Evolutionary conservation across 495 filamentous ascomycete genomes (phyloP), one percentile per base, ranked within the genome.

Genomic region (Trichoderma erinaceum): DNA sequence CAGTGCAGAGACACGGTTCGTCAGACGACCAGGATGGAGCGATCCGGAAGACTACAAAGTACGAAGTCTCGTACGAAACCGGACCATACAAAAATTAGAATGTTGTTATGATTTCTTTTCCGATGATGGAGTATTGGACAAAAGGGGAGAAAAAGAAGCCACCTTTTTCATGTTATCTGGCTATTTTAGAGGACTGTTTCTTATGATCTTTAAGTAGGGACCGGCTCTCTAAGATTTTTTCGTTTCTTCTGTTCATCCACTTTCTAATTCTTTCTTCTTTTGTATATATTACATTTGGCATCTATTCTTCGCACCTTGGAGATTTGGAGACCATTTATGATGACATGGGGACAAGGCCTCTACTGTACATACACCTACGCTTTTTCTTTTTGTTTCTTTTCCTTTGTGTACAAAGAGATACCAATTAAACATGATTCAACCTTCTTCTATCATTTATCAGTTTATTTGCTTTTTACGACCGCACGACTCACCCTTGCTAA

Each of bases 1-100:
- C 56, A 5, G 56, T 61, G 27, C 56, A 61, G 27, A 27, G 56
- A 61, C 56, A 61, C n/a, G 56, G 56, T 5, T 61, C 56, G n/a
- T 29, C 23, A 21, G 56, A 61, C 27, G 56, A 61, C 11, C 21
- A 27, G 8, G 56, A 61, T 16, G 56, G 56, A 23, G 56, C 56
- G 0, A 61, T 61, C 10, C 8, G 56, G 7, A 61, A 61, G 25
- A 61, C 56, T 27, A 61, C 56, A 13, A 61, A 61, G 25, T 61
- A 61, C 56, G 56, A 61, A 61, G 56, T 61, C 7, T 61, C 56
- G 13, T 61, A 61, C 11, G 56, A 61, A 16, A 61, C 8, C 23
- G 21, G 56, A 13, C n/a, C 21, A 61, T 61, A 29, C n/a, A 32
- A 61, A 32, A 61, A 61, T 16, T 61, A 32, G 11, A 61, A 11